Evolutionary conservation across 805 yeast genomes (phyloP), one percentile per base, ranked within the genome.

Genomic region (Ogataea haglerorum): DNA sequence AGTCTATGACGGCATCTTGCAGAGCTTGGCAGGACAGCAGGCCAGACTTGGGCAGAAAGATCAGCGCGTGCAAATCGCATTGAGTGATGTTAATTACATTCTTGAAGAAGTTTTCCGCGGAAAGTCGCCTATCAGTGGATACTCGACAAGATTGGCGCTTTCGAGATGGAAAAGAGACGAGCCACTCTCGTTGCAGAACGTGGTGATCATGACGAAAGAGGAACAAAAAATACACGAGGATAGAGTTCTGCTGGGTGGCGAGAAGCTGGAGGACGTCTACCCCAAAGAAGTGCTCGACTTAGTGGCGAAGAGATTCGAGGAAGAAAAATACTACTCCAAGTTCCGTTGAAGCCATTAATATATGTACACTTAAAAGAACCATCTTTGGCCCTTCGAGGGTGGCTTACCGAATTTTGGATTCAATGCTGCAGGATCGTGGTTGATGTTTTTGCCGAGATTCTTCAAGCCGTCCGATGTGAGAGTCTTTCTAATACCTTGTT

Each of bases 51-150:
- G 91, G 6, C 73, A 78, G 42, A 62, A 68, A 10, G 89, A 82
- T 38, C 90, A 82, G 61, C 71, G 88, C 31, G 78, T 86, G n/a
- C 91, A 91, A 24, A 69, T 85, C 21, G 72, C 88, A 1, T 54
- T 81, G 41, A 68, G 65, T 34, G 99, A 93, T 45, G 80, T 87
- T 19, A 84, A 80, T 32, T 93, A 89, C 57, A 70, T 91, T 12
- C 70, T 90, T 25, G 98, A 91, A 57, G 99, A 93, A 64, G 83
- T 93, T 3, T 93, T 80, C 69, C 78, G 95, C 46, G 97, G 98
- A 10, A 88, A 89, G 61, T 84, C 96, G 0, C 93, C 95, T 13
- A 73, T 90, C 10, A 82, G 95, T 13, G 85, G 90, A 14, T 85
- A 73, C 52, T 82, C 90, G 5, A 85, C 95, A 1, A 76, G 89